A percentile compares a stretch with the other conserved stretches of the same genome.
These are phyloP conservation scores for Aspergillus melleus DNA, from an alignment of 2,329 filamentous ascomycete species.

Conservation along the genomic window DNA sequence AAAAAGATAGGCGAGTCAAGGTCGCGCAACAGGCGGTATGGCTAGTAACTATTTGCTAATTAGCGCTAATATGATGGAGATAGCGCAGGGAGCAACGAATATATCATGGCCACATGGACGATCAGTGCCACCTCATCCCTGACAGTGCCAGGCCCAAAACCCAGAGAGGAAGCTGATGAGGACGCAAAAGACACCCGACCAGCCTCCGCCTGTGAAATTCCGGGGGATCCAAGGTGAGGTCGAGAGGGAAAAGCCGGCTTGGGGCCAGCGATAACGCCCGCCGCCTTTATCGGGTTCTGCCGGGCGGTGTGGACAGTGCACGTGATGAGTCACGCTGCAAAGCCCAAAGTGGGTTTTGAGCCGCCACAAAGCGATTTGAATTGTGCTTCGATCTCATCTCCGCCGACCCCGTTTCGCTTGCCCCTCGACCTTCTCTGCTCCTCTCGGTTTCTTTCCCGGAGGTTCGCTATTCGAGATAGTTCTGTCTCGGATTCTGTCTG, in stretches of 20 bases:
- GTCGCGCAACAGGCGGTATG: slow-evolving; percentile 25
- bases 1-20: slow-evolving; percentile 8
- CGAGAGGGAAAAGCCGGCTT: background rate
- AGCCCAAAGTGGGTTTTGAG: slow-evolving; percentile 40
- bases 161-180: background rate
- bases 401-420: slow-evolving; percentile 9
- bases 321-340: slow-evolving; percentile 18
- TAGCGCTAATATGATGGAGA: slow-evolving; percentile 17
- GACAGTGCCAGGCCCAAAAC: background rate
- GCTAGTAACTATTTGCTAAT: slow-evolving; percentile 16
- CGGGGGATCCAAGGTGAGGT: background rate
- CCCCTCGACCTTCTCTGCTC: slow-evolving; percentile 13
- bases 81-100: background rate
- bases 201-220: background rate
- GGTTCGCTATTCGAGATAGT: background rate
- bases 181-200: background rate
- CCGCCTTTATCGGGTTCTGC: slow-evolving; percentile 13
- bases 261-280: slow-evolving; percentile 1
- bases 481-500: background rate
- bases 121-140: background rate
- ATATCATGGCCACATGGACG: background rate
- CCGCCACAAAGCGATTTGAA: slow-evolving; percentile 41
- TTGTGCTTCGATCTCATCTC: slow-evolving; percentile 28
- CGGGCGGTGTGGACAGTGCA: slow-evolving; percentile 17
- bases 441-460: slow-evolving; percentile 10